Evolutionary conservation across 768 basidiomycete species (phyloP).

Genomic region (Clavulina sp.): DNA sequence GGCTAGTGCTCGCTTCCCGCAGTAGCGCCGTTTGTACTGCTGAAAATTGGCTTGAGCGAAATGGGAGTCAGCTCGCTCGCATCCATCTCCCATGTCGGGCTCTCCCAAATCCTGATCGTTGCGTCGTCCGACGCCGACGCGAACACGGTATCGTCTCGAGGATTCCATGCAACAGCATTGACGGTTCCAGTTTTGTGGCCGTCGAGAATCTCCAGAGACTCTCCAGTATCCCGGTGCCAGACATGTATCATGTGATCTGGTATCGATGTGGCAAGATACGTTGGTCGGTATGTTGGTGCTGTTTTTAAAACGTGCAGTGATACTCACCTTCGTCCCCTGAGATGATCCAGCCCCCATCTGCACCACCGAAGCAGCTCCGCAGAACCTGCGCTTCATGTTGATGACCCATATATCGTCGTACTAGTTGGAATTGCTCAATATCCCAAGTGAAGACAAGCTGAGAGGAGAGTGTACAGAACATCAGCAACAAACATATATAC

Average conservation of each 20-base stretch:
- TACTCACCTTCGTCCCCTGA: slow-evolving; percentile 86
- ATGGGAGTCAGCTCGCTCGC: too few relatives aligned
- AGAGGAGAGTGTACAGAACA: slow-evolving; percentile 10
- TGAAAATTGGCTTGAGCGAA: too few relatives aligned
- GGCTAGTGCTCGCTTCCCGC: too few relatives aligned
- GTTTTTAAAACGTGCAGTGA: too few relatives aligned
- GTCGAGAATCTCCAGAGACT: slow-evolving; percentile 66
- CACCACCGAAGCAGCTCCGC: slow-evolving; percentile 84
- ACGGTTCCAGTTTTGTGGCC: slow-evolving; percentile 86
- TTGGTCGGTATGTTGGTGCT: not conserved
- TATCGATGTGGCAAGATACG: not conserved
- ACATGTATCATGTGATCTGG: slow-evolving; percentile 85
- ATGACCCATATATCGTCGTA: slow-evolving; percentile 75
- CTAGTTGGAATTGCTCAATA: slow-evolving; percentile 42
- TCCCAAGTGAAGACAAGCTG: slow-evolving; percentile 89
- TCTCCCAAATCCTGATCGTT: slow-evolving; percentile 81
- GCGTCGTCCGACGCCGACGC: slow-evolving; percentile 91
- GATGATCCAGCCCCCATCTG: slow-evolving; percentile 72
- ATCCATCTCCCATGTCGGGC: not conserved
- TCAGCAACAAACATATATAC: slow-evolving; percentile 8
- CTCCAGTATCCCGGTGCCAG: slow-evolving; percentile 80
- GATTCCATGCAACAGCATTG: slow-evolving; percentile 95
- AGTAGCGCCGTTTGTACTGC: too few relatives aligned
- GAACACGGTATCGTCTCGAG: slow-evolving; percentile 74
- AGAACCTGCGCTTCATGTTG: slow-evolving; percentile 71